phyloP scores from a whole-genome alignment of 371 early-diverging fungal species.

The Lichtheimia ramosa region DNA sequence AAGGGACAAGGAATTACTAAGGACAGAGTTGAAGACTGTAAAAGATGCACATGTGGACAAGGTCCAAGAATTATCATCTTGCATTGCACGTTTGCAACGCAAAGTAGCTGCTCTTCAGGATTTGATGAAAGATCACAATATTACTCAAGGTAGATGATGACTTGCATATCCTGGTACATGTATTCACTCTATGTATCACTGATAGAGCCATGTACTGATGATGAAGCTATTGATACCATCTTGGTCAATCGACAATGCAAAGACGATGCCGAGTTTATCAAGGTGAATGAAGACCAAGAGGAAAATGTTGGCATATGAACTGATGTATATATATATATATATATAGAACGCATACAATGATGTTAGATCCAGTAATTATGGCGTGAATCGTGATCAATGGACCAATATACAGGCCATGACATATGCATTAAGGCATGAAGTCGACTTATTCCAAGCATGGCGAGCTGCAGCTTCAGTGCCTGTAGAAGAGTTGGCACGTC shows the following conservation, averaged over 20 bases:
- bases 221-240: constrained; percentile 4
- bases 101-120: constrained; percentile 17
- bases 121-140: constrained; percentile 21
- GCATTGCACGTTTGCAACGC: constrained; percentile 24
- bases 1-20: constrained; percentile 26
- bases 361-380: constrained; percentile 2
- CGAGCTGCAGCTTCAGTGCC: constrained; percentile 25
- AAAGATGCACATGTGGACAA: constrained; percentile 39
- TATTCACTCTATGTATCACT: background rate
- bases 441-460: constrained; percentile 38
- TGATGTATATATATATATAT: background rate
- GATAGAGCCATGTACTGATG: constrained; percentile 8
- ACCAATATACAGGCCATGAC: constrained; percentile 16
- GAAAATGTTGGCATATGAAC: constrained; percentile 27
- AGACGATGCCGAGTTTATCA: constrained; percentile 36
- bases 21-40: constrained; percentile 27
- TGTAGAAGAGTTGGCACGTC: constrained; percentile 20
- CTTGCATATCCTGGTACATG: background rate
- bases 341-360: constrained; percentile 18
- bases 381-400: background rate
- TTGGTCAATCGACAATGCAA: constrained; percentile 11
- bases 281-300: constrained; percentile 26
- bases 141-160: constrained; percentile 26
- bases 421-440: constrained; percentile 26
- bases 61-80: constrained; percentile 25